Conservation (phyloP, 2,329 filamentous ascomycete species). For the Colletotrichum brevisporum region DNA sequence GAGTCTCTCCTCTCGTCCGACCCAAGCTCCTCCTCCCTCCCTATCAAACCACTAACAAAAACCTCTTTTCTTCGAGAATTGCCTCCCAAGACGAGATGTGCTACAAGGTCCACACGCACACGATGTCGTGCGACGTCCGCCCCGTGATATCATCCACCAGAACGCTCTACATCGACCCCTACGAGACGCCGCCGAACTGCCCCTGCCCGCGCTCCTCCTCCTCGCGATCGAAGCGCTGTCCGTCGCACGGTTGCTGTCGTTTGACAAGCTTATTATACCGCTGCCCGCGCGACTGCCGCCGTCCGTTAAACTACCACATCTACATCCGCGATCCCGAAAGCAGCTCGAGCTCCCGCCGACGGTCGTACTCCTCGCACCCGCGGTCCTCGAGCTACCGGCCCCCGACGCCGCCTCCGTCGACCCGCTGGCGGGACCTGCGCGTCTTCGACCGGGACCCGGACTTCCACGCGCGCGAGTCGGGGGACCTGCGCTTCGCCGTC, state of each 20-base stretch:
- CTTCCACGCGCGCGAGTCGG: constrained; percentile 19
- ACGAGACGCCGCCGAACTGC: constrained; percentile 43
- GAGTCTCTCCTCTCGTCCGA: too few relatives aligned
- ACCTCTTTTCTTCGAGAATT: too few relatives aligned
- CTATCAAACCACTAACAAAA: too few relatives aligned
- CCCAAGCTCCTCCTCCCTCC: too few relatives aligned
- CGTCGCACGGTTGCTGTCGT: constrained; percentile 48
- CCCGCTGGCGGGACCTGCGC: constrained; percentile 16
- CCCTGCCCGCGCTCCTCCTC: constrained; percentile 34
- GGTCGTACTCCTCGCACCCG: constrained; percentile 33
- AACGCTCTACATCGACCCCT: constrained; percentile 44
- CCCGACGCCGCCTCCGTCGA: not conserved
- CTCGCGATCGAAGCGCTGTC: constrained; percentile 41
- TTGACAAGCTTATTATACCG: constrained; percentile 33
- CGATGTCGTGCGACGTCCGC: constrained; percentile 47
- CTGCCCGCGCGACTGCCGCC: constrained; percentile 39
- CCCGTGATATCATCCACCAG: constrained; percentile 46
- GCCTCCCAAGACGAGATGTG: constrained; percentile 28
- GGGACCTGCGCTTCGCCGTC: constrained; percentile 20
- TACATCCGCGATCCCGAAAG: constrained; percentile 8
- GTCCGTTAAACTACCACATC: constrained; percentile 22
- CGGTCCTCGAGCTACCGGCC: not conserved
- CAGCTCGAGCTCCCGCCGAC: constrained; percentile 44
- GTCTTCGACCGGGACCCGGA: constrained; percentile 33
- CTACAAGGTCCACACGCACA: constrained; percentile 46